Percentiles rank a stretch among this genome's conserved stretches.
phyloP scores from a whole-genome alignment of 345 rosid genomes.

The Mangifera indica region DNA sequence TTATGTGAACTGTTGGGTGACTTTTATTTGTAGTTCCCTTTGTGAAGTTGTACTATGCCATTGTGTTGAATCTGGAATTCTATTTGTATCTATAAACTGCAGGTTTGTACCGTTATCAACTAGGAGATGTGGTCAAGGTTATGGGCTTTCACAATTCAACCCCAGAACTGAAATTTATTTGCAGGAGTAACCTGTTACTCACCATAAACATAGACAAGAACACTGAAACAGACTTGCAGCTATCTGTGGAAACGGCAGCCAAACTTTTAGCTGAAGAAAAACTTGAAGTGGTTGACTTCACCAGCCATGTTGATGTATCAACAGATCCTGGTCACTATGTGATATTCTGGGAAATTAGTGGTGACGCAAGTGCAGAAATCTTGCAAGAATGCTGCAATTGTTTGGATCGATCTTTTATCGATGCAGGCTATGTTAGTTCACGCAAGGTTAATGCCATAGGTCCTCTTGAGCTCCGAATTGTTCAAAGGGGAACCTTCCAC shows the following conservation, averaged over 20 bases:
- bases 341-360: slow-evolving; percentile 83
- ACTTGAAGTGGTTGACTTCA: slow-evolving; percentile 75
- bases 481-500: slow-evolving; percentile 69
- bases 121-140: slow-evolving; percentile 85
- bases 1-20: neutral
- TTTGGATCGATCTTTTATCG: slow-evolving; percentile 65
- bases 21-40: neutral
- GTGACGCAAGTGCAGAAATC: slow-evolving; percentile 54
- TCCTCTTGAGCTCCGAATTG: slow-evolving; percentile 74
- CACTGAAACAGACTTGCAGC: slow-evolving; percentile 81
- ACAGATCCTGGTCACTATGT: slow-evolving; percentile 87
- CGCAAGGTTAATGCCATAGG: slow-evolving; percentile 69
- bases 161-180: slow-evolving; percentile 75
- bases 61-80: neutral
- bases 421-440: slow-evolving; percentile 72
- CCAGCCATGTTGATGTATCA: slow-evolving; percentile 65
- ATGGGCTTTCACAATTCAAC: slow-evolving; percentile 75
- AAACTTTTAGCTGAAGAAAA: slow-evolving; percentile 59
- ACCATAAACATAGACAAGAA: slow-evolving; percentile 93
- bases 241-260: slow-evolving; percentile 69
- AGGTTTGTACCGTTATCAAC: slow-evolving; percentile 89
- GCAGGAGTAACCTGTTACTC: slow-evolving; percentile 74
- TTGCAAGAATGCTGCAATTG: slow-evolving; percentile 70
- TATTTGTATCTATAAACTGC: slow-evolving; percentile 12
- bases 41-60: neutral